phyloP scores from a whole-genome alignment of 345 rosid species.

The Euclidium syriacum region DNA sequence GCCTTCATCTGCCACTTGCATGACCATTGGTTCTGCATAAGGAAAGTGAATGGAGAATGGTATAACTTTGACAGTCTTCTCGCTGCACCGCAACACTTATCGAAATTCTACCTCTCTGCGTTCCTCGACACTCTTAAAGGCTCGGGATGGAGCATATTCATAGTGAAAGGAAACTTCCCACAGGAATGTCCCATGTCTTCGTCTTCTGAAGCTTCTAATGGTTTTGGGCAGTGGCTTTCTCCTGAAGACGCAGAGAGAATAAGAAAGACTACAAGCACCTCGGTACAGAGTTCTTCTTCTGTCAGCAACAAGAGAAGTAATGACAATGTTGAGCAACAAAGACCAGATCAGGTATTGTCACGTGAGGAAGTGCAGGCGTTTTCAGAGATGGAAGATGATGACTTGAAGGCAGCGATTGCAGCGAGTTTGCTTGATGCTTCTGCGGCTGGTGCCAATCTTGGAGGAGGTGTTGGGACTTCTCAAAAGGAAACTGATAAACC shows the following conservation, averaged over 20 bases:
- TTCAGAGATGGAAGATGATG: slow-evolving; percentile 62
- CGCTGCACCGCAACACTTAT: slow-evolving; percentile 83
- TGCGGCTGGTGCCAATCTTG: slow-evolving; percentile 34
- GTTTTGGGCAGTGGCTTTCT: slow-evolving; percentile 82
- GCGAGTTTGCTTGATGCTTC: slow-evolving; percentile 79
- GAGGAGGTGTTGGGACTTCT: slow-evolving; percentile 31
- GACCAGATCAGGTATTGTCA: slow-evolving; percentile 30
- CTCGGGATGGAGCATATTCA: slow-evolving; percentile 89
- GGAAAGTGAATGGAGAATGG: slow-evolving; percentile 89
- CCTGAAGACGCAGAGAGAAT: slow-evolving; percentile 89
- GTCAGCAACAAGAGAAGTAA: slow-evolving; percentile 21
- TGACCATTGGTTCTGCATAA: slow-evolving; percentile 93
- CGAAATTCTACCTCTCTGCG: slow-evolving; percentile 86
- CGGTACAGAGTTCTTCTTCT: slow-evolving; percentile 33
- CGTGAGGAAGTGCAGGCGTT: slow-evolving; percentile 39
- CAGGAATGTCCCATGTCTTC: slow-evolving; percentile 64
- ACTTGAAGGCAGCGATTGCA: slow-evolving; percentile 85
- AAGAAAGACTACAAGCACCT: slow-evolving; percentile 50
- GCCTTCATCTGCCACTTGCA: slow-evolving; percentile 94
- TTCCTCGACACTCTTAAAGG: slow-evolving; percentile 78
- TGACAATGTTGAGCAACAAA: slow-evolving; percentile 29
- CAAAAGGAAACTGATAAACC: slow-evolving; percentile 28
- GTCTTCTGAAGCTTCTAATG: slow-evolving; percentile 67
- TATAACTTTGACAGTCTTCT: slow-evolving; percentile 92
- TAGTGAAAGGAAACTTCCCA: slow-evolving; percentile 87